Base-by-base conservation (phyloP, 78 protist genomes). In the Diacronema lutheri region DNA sequence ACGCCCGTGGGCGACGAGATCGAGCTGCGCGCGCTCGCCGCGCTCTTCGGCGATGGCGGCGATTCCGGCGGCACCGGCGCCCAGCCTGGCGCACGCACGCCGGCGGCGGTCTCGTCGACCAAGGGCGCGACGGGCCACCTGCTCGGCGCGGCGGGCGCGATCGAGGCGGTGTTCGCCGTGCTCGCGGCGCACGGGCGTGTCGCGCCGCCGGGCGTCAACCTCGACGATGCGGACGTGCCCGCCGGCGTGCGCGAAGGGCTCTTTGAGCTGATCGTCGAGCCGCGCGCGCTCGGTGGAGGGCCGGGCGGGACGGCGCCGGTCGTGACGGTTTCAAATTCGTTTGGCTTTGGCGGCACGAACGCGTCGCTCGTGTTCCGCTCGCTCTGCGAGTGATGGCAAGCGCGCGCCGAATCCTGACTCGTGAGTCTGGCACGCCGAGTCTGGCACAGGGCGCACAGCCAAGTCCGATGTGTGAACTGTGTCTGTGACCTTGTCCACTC, bases 111-210 rank as follows among this genome's bases (percentile, higher is more conserved):
- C 29, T 68, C 76, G 14, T 35, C 76, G 35, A 68, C 76, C n/a
- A 84, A 93, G 88, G 97, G 98, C 5, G 92, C 96, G 6, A 83
- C 90, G 13, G 99, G 99, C 31, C 99, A 97, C 88, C 73, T 97
- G 74, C 91, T 96, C 14, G 99, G 99, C 0, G 99, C 99, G 3
- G 97, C 99, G 20, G 99, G 99, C 1, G 92, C 96, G n/a, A 92
- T 93, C 29, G 99, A 96, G 79, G 94, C 97, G 6, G 89, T 90
- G 1, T 88, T 92, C 77, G 60, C 97, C 38, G 79, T 93, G 13
- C 56, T 93, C 29, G 69, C 85, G 19, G 4, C 61, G 14, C 83
- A 50, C n/a, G 41, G 55, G 79, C 69, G 85, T 21, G 9, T 2
- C 31, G 16, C 35, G 26, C 80, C 87, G 37, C 68, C 88, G 19